Percentiles rank a stretch among this genome's conserved stretches.
Conservation (phyloP, 805 yeast species). For the Hanseniaspora occidentalis region DNA sequence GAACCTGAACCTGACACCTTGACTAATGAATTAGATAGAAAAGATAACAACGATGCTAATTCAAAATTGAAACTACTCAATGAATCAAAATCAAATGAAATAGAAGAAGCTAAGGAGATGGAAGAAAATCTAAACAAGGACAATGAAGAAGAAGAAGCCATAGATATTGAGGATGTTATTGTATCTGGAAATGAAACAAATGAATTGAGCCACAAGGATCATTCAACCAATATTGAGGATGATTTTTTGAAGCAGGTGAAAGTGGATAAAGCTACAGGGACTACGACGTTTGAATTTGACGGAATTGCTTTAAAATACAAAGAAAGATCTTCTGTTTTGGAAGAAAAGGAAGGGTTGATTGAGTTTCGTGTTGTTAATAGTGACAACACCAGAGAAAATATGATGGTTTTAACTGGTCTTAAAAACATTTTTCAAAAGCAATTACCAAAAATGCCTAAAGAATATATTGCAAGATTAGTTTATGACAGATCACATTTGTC, state of each 20-base stretch:
- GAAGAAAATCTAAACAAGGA: slow-evolving; percentile 9
- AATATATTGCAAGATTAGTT: slow-evolving; percentile 86
- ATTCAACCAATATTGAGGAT: too few relatives aligned
- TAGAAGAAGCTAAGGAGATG: slow-evolving; percentile 5
- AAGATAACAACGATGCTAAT: too few relatives aligned
- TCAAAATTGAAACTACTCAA: too few relatives aligned
- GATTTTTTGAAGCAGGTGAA: slow-evolving; percentile 7
- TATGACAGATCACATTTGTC: slow-evolving; percentile 91
- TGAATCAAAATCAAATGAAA: slow-evolving; percentile 2
- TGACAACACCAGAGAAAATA: slow-evolving; percentile 74
- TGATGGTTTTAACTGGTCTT: slow-evolving; percentile 87
- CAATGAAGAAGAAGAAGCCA: slow-evolving; percentile 7
- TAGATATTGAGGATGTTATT: slow-evolving; percentile 10
- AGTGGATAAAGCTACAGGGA: not conserved
- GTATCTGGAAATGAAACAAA: slow-evolving; percentile 9
- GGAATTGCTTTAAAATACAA: slow-evolving; percentile 73
- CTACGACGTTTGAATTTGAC: slow-evolving; percentile 29
- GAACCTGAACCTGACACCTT: too few relatives aligned
- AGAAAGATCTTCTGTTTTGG: slow-evolving; percentile 88
- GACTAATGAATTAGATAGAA: too few relatives aligned
- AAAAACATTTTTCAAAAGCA: slow-evolving; percentile 96
- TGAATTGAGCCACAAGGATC: too few relatives aligned
- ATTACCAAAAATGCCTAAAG: slow-evolving; percentile 97
- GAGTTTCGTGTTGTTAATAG: slow-evolving; percentile 95
- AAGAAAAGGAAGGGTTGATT: slow-evolving; percentile 84